Evolutionary conservation across 495 filamentous ascomycete genomes (phyloP), one percentile per base, ranked within the genome.

Genomic region (Podospora comata): DNA sequence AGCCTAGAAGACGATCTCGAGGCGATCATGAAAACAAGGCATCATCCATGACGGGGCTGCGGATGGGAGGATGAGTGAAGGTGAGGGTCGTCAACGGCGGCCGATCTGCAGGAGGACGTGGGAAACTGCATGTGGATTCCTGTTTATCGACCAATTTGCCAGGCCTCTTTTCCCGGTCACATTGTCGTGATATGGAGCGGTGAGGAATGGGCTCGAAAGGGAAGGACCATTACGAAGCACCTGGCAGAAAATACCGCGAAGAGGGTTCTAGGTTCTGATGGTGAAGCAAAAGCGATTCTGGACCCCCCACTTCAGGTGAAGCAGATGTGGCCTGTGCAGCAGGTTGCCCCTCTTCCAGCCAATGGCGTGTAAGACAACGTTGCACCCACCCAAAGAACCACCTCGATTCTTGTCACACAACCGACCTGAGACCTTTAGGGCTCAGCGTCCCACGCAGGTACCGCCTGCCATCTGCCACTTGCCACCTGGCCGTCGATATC

Each of bases 371-470:
- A 58, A 58, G 55, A 20, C 55, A 58, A 9, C 19, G 55, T 58
- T 58, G 4, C 55, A 58, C 23, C 55, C 55, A 58, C n/a, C 55
- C 55, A 58, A 58, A 58, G 55, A 58, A 58, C 20, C 55, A 58
- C 39, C 15, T 48, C 39, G 7, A 23, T 11, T 48, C 39, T 48
- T 16, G 39, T 48, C 15, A 48, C 39, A 48, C 39, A 48, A 48
- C 39, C 23, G 23, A 23, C 23, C 23, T 48, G 39, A 48, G 39
- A 48, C 13, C 13, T 48, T 48, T 48, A 48, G 13, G 39, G 39
- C 39, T 48, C 39, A 48, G 2, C 39, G 13, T 48, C 39, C 39
- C n/a, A 58, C 55, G 55, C 55, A 58, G 55, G 55, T 58, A 58
- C 55, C 5, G n/a, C 6, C 55, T 26, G 55, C 55, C 55, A 26